Evolutionary conservation across 1,284 basidiomycete genomes (phyloP).

Genomic region (Apiotrichum siamense): DNA sequence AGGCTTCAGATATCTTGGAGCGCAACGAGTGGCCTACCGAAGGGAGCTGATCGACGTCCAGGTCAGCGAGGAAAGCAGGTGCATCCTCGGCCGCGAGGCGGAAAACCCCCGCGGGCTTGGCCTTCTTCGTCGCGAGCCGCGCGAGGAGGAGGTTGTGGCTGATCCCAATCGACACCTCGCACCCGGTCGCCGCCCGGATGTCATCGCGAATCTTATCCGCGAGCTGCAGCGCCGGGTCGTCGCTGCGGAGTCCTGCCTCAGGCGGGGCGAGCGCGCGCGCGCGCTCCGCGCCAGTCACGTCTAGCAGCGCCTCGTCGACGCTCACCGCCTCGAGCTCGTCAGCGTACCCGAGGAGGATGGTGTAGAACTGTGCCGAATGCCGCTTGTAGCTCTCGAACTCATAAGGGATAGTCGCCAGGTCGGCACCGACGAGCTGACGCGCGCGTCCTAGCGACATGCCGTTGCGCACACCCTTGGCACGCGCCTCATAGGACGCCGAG

Average conservation of each 20-base stretch:
- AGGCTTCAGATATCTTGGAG: conserved; percentile 63
- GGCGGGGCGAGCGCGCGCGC: conserved; percentile 40
- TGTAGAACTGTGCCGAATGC: conserved; percentile 80
- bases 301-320: conserved; percentile 90
- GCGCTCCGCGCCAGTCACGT: conserved; percentile 65
- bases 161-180: conserved; percentile 89
- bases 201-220: conserved; percentile 74
- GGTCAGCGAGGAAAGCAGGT: conserved; percentile 58
- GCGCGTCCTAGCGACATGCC: conserved; percentile 94
- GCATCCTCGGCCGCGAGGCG: conserved; percentile 58
- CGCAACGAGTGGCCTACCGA: conserved; percentile 74
- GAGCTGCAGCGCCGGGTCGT: conserved; percentile 59
- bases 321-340: conserved; percentile 93
- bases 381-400: conserved; percentile 66
- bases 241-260: conserved; percentile 16
- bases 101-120: conserved; percentile 71
- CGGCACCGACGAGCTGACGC: conserved; percentile 60
- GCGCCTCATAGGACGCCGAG: conserved; percentile 88
- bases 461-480: conserved; percentile 78
- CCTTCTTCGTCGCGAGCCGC: conserved; percentile 79
- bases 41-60: conserved; percentile 81
- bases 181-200: conserved; percentile 69
- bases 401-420: conserved; percentile 64
- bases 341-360: conserved; percentile 77
- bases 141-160: conserved; percentile 87